phyloP scores from a whole-genome alignment of 768 basidiomycete genomes.

The Termitomyces sp. region DNA sequence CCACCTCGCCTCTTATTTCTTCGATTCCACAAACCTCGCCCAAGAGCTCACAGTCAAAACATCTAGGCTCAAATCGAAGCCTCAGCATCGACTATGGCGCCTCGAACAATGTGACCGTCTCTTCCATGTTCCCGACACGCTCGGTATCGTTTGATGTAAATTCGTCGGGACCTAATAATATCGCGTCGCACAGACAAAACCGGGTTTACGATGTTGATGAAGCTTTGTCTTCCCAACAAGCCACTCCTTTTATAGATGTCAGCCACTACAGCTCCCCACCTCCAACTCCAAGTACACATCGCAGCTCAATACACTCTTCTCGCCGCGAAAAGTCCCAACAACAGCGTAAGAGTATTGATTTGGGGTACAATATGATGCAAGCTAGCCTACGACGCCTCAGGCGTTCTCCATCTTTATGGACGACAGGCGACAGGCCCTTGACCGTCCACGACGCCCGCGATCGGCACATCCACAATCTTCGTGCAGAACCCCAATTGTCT shows the following conservation, averaged over 20 bases:
- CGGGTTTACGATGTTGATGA: slow-evolving; percentile 2
- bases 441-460: slow-evolving; percentile 3
- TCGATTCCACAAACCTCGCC: neutral
- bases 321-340: neutral
- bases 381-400: slow-evolving; percentile 15
- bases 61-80: neutral
- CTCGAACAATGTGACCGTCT: neutral
- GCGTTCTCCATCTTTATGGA: slow-evolving; percentile 14
- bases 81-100: slow-evolving; percentile 1
- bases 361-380: slow-evolving; percentile 11
- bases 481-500: slow-evolving; percentile 13
- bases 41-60: neutral
- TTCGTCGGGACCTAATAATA: neutral
- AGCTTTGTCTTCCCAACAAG: slow-evolving; percentile 4
- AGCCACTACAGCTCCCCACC: neutral
- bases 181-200: neutral
- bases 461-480: slow-evolving; percentile 6
- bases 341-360: slow-evolving; percentile 12
- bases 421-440: slow-evolving; percentile 1
- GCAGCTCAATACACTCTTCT: neutral
- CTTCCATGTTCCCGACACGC: slow-evolving; percentile 1
- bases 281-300: neutral
- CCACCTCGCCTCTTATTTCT: neutral
- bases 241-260: slow-evolving; percentile 5
- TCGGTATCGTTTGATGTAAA: slow-evolving; percentile 9